phyloP scores from a whole-genome alignment of 805 yeast species.

The Wickerhamia fluorescens region DNA sequence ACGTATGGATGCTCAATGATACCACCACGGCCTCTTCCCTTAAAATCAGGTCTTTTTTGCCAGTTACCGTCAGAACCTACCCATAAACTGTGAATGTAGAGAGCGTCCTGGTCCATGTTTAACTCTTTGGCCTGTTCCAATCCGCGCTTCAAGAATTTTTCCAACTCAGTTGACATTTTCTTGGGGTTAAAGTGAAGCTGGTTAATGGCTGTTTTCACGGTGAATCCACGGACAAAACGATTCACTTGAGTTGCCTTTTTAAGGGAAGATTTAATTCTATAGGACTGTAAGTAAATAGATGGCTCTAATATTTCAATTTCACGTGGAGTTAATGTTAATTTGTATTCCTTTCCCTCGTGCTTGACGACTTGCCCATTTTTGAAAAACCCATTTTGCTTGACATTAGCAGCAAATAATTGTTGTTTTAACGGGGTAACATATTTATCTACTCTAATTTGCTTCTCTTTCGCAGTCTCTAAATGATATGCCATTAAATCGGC shows the following conservation, averaged over 20 bases:
- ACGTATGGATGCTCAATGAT: conserved; percentile 66
- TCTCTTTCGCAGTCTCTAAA: conserved; percentile 35
- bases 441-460: conserved; percentile 45
- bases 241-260: conserved; percentile 80
- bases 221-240: conserved; percentile 66
- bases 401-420: conserved; percentile 54
- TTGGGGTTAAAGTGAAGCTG: conserved; percentile 86
- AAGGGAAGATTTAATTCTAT: conserved; percentile 78
- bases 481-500: conserved; percentile 41
- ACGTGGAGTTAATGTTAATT: conserved; percentile 47
- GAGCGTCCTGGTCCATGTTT: conserved; percentile 50
- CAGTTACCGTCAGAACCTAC: conserved; percentile 81
- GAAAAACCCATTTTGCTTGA: conserved; percentile 59
- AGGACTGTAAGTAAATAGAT: conserved; percentile 72
- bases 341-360: conserved; percentile 42
- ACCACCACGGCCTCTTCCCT: conserved; percentile 90
- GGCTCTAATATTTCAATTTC: conserved; percentile 85
- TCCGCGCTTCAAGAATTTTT: conserved; percentile 66
- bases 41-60: conserved; percentile 65
- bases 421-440: conserved; percentile 68
- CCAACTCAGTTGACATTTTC: conserved; percentile 72
- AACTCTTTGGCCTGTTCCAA: conserved; percentile 58
- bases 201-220: conserved; percentile 74
- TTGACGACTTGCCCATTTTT: conserved; percentile 49
- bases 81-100: conserved; percentile 81